These are phyloP conservation scores for Neofusicoccum umdonicola DNA, from an alignment of 2,329 filamentous ascomycete genomes.

Conservation along the genomic window DNA sequence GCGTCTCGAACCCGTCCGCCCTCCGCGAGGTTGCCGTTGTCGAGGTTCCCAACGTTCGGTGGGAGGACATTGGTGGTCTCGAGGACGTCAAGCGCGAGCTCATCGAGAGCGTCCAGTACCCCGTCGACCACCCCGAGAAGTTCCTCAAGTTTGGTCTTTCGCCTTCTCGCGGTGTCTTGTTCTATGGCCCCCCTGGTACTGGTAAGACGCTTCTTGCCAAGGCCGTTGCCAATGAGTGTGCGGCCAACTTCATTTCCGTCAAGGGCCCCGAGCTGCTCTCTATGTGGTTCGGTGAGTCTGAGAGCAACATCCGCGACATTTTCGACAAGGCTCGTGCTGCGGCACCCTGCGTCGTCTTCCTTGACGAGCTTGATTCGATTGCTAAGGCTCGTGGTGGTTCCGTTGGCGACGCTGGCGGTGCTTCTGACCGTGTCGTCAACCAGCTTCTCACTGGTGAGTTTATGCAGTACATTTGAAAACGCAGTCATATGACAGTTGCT, in stretches of 20 bases:
- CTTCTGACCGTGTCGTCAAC: slow-evolving; percentile 99
- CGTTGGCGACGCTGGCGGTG: slow-evolving; percentile 92
- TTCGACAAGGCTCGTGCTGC: slow-evolving; percentile 99
- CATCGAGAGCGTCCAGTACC: slow-evolving; percentile 98
- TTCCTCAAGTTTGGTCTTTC: slow-evolving; percentile 99
- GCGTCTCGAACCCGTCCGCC: slow-evolving; percentile 96
- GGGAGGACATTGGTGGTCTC: slow-evolving; percentile 99
- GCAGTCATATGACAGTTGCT: slow-evolving; percentile 32
- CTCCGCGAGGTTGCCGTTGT: slow-evolving; percentile 98
- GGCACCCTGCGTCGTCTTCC: slow-evolving; percentile 96
- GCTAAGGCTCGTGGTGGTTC: slow-evolving; percentile 99
- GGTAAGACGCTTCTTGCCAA: slow-evolving; percentile 99
- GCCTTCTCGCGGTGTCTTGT: slow-evolving; percentile 95
- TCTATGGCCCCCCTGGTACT: slow-evolving; percentile 98
- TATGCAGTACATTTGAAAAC: not conserved
- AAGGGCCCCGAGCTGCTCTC: slow-evolving; percentile 97
- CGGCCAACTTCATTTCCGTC: slow-evolving; percentile 99
- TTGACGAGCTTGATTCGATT: slow-evolving; percentile 97
- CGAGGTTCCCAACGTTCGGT: slow-evolving; percentile 98
- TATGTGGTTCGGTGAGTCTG: slow-evolving; percentile 99
- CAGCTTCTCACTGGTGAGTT: slow-evolving; percentile 90
- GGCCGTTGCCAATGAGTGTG: slow-evolving; percentile 98
- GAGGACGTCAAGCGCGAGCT: slow-evolving; percentile 99
- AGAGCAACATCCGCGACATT: slow-evolving; percentile 99
- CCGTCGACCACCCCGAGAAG: slow-evolving; percentile 98